phyloP scores from a whole-genome alignment of 441 rosid genomes.

The Brassica balearica region DNA sequence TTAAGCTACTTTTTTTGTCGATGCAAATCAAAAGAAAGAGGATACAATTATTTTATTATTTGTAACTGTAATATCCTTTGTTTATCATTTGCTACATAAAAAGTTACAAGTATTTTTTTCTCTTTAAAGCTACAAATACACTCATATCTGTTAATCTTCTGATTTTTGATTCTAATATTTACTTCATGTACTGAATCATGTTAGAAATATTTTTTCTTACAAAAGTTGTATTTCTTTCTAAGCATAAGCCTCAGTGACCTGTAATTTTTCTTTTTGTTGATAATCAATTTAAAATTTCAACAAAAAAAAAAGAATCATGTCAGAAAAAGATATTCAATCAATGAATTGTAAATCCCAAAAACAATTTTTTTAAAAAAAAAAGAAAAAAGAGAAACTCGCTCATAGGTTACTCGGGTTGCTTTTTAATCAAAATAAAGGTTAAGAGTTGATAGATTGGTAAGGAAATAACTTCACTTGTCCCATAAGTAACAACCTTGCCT shows the following conservation, averaged over 20 bases:
- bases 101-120: neutral
- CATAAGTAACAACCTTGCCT: constrained; percentile 39
- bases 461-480: constrained; percentile 41
- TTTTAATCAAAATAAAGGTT: constrained; percentile 22
- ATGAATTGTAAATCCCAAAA: constrained; percentile 31
- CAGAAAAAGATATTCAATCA: constrained; percentile 33
- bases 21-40: neutral
- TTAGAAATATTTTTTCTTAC: no score
- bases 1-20: neutral
- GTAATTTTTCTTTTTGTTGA: no score
- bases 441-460: constrained; percentile 31
- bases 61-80: neutral
- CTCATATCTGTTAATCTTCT: constrained; percentile 32
- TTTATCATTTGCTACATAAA: neutral
- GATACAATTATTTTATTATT: neutral
- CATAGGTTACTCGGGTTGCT: constrained; percentile 30
- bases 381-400: constrained; percentile 13
- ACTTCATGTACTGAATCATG: constrained; percentile 40
- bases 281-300: no score
- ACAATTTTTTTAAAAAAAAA: neutral
- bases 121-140: neutral
- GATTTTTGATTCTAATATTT: constrained; percentile 42
- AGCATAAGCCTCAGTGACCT: no score
- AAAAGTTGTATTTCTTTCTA: no score
- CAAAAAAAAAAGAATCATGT: constrained; percentile 7